Evolutionary conservation across 495 filamentous ascomycete genomes (phyloP), one percentile per base, ranked within the genome.

Genomic region (Talaromyces stipitatus): DNA sequence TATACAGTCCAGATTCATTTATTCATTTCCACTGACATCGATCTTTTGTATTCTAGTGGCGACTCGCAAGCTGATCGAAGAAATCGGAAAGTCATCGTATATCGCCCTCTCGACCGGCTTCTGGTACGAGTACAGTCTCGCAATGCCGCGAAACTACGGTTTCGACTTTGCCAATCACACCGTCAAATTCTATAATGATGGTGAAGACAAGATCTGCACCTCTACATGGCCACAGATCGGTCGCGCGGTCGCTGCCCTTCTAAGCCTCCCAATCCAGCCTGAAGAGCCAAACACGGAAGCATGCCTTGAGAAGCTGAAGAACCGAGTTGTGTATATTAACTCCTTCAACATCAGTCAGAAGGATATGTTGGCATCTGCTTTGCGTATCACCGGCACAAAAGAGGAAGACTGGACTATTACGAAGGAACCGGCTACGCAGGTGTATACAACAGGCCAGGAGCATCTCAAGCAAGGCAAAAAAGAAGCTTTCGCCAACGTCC

Each of bases 391-490:
- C 0, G 78, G 78, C 0, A 76, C 72, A 0, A 75, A 61, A 12
- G 70, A 76, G 41, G 60, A 29, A 0, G 82, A 86, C 54, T 90
- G 85, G 85, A 76, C 63, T 1, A 75, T 88, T 30, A 65, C 46
- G 1, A 54, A 76, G 14, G 73, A 82, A 63, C 26, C 63, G 0
- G 58, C 65, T 0, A 61, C 62, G 30, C 65, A 82, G 64, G 72
- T 79, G 0, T 80, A 72, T 54, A 53, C 69, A 55, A 59, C 69
- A 4, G 82, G 73, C 0, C n/a, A 70, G 36, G 69, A 65, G 62
- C 62, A 61, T 27, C 46, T 84, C 60, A 50, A 72, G 58, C 55
- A 59, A 16, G 81, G 79, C 0, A 66, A 81, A 56, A 26, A 10
- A 24, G 56, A 50, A 18, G 81, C 73, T 0, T 84, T 84, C 66